These are phyloP conservation scores for Chloris gayana DNA, from an alignment of 176 grass and related monocot species.

Conservation along the genomic window DNA sequence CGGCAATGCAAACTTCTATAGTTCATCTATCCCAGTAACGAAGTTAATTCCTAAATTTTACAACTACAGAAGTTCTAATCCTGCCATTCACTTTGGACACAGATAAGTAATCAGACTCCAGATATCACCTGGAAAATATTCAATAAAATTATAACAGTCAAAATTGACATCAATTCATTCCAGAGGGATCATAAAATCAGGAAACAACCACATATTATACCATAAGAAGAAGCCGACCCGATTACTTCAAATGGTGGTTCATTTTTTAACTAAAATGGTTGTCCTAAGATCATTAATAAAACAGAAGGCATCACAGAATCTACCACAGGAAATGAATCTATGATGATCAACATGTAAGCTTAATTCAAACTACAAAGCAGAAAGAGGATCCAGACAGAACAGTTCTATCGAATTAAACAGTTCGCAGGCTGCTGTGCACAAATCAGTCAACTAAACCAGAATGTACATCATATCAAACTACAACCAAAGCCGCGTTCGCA, in stretches of 20 bases:
- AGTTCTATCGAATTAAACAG: background rate
- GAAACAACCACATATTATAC: conserved; percentile 4
- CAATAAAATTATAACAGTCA: too few species aligned
- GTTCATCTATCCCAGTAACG: background rate
- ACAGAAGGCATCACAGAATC: background rate
- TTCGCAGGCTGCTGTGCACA: background rate
- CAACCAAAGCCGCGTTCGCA: background rate
- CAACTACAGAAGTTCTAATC: too few species aligned
- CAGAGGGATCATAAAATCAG: background rate
- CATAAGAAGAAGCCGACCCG: background rate
- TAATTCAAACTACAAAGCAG: background rate
- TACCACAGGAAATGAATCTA: conserved; percentile 1
- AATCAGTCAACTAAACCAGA: conserved; percentile 14
- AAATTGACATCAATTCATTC: too few species aligned
- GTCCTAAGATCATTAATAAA: background rate
- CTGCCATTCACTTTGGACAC: too few species aligned
- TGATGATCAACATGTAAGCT: background rate
- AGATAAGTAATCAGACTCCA: too few species aligned
- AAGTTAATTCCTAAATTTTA: too few species aligned
- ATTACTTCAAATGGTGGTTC: too few species aligned
- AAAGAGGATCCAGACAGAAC: conserved; percentile 1
- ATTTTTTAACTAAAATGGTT: background rate
- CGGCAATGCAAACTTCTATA: background rate
- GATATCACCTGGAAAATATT: too few species aligned
- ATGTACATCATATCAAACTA: background rate